phyloP scores from a whole-genome alignment of 164 flowering plant species.

The Euptelea pleiosperma region DNA sequence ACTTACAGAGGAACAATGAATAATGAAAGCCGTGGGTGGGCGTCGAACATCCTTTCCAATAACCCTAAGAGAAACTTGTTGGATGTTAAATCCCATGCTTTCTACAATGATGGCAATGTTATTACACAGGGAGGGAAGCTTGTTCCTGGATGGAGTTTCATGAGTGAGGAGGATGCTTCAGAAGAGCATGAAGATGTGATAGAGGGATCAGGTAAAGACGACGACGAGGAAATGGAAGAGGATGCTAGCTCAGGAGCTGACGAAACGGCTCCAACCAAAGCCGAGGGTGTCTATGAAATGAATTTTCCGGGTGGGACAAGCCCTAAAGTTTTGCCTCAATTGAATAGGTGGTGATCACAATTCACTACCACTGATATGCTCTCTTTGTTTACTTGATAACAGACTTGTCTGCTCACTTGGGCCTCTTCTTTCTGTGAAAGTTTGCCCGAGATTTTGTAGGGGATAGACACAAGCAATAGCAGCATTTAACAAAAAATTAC shows the following conservation, averaged over 20 bases:
- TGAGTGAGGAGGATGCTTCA: conserved; percentile 23
- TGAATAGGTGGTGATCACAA: conserved; percentile 12
- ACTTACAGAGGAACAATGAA: conserved; percentile 12
- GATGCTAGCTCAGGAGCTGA: conserved; percentile 32
- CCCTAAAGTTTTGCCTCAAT: conserved; percentile 11
- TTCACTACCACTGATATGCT: background rate
- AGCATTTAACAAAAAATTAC: background rate
- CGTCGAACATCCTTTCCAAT: conserved; percentile 12
- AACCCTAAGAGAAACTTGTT: conserved; percentile 12
- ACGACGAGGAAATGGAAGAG: conserved; percentile 32
- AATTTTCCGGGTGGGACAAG: conserved; percentile 5
- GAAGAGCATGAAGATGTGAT: conserved; percentile 27
- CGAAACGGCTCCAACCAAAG: conserved; percentile 20
- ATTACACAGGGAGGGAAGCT: conserved; percentile 20
- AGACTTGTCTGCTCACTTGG: conserved; percentile 6
- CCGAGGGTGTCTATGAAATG: conserved; percentile 4
- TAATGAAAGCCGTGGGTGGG: conserved; percentile 20
- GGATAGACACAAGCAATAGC: background rate
- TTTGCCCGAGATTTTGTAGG: conserved; percentile 11
- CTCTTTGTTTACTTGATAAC: background rate
- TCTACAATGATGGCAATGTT: conserved; percentile 18
- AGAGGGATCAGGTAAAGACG: conserved; percentile 24
- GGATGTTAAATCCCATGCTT: conserved; percentile 19
- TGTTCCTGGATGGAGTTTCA: conserved; percentile 29
- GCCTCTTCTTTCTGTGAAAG: conserved; percentile 1